Evolutionary conservation across 148 eudicot species (phyloP).

Genomic region (Persicaria maculosa): DNA sequence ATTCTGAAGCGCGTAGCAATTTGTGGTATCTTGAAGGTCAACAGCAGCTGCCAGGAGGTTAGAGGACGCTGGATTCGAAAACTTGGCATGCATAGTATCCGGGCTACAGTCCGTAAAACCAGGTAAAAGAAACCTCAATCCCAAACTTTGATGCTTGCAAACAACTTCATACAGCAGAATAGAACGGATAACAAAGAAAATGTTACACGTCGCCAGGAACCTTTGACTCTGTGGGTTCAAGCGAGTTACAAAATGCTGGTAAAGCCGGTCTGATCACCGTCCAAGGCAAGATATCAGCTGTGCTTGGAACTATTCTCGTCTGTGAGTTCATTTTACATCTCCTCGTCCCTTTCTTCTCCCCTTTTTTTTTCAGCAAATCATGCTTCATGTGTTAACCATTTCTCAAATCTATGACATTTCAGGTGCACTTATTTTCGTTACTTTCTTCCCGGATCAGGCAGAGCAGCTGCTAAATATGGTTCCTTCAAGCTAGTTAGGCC

Average conservation of each 20-base stretch:
- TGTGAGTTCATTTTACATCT: conserved; percentile 39
- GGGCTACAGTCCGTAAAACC: conserved; percentile 88
- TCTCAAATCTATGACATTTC: conserved; percentile 5
- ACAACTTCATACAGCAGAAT: not conserved
- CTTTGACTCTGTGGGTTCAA: conserved; percentile 76
- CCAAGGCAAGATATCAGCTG: conserved; percentile 91
- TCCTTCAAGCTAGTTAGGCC: conserved; percentile 39
- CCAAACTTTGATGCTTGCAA: not conserved
- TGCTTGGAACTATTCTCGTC: conserved; percentile 84
- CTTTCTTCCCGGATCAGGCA: conserved; percentile 83
- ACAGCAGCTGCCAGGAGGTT: conserved; percentile 69
- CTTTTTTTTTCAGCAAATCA: not conserved
- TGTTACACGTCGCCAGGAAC: conserved; percentile 36
- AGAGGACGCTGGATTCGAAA: conserved; percentile 72
- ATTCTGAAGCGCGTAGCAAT: not conserved
- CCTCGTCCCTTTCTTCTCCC: not conserved
- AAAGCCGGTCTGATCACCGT: conserved; percentile 80
- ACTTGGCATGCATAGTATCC: conserved; percentile 79
- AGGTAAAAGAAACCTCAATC: conserved; percentile 32
- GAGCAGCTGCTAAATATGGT: conserved; percentile 49
- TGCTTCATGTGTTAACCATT: not conserved
- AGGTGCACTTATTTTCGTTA: conserved; percentile 68
- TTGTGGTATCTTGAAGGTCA: conserved; percentile 41
- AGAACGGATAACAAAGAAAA: not conserved
- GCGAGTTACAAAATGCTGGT: conserved; percentile 86